Evolutionary conservation across 2,329 filamentous ascomycete species (phyloP).

Genomic region (Aspergillus fumigatus): DNA sequence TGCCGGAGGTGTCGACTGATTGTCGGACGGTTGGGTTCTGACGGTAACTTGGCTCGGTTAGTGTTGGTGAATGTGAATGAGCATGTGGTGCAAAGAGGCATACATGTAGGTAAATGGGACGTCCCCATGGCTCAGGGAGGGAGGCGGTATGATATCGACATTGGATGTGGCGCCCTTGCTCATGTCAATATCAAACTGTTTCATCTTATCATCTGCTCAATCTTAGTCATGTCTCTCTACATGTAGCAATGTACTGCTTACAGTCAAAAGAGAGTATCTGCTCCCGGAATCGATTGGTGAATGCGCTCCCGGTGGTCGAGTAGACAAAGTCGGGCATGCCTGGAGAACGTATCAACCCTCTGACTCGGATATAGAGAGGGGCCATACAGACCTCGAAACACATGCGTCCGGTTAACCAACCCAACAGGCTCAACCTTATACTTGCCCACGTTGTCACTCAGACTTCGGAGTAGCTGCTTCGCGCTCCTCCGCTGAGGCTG

Average conservation of each 20-base stretch:
- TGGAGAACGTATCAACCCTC: slow-evolving; percentile 21
- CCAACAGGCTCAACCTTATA: slow-evolving; percentile 70
- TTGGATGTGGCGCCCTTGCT: slow-evolving; percentile 55
- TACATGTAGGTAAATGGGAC: slow-evolving; percentile 64
- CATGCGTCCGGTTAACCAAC: slow-evolving; percentile 71
- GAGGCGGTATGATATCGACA: slow-evolving; percentile 72
- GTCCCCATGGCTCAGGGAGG: slow-evolving; percentile 68
- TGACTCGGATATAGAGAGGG: not conserved
- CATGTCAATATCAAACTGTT: slow-evolving; percentile 63
- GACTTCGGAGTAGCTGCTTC: slow-evolving; percentile 38
- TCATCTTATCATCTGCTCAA: slow-evolving; percentile 50
- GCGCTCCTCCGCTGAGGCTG: slow-evolving; percentile 19
- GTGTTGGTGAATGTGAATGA: slow-evolving; percentile 12
- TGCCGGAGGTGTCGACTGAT: slow-evolving; percentile 51
- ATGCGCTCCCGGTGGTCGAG: slow-evolving; percentile 62
- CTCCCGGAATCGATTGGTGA: slow-evolving; percentile 67
- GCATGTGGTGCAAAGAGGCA: slow-evolving; percentile 9
- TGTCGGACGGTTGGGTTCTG: slow-evolving; percentile 77
- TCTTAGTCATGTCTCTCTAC: not conserved
- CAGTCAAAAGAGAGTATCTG: slow-evolving; percentile 68
- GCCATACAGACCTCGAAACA: slow-evolving; percentile 64
- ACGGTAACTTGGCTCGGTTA: slow-evolving; percentile 59
- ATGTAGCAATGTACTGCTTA: slow-evolving; percentile 33
- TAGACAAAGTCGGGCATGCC: slow-evolving; percentile 83
- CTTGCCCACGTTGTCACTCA: slow-evolving; percentile 64